Conservation (phyloP, 208 protist genomes). For the Perkinsela sp. region DNA sequence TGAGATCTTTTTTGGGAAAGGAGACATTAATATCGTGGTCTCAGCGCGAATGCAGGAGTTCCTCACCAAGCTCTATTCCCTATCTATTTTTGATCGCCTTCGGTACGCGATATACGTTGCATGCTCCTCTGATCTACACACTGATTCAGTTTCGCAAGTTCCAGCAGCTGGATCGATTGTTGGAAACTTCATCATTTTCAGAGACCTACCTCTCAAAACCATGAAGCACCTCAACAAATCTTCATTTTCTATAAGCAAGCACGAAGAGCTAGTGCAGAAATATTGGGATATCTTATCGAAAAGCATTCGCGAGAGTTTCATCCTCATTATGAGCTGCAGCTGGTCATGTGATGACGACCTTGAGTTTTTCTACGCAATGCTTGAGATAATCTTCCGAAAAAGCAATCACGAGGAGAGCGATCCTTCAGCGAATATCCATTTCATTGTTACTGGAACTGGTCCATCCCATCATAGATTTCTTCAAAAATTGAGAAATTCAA, state of each 20-base stretch:
- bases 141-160: neutral
- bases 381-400: neutral
- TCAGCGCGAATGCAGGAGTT: neutral
- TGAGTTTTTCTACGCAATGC: neutral
- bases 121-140: neutral
- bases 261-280: neutral
- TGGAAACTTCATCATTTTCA: neutral
- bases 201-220: neutral
- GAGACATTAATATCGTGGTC: neutral
- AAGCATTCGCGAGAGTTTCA: neutral
- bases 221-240: neutral
- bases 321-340: neutral
- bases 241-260: neutral
- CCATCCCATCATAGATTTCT: neutral
- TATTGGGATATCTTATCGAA: no score
- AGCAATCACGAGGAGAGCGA: neutral
- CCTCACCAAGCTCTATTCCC: neutral
- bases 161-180: neutral
- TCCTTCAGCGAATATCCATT: neutral
- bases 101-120: neutral
- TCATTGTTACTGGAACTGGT: neutral
- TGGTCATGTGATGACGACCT: neutral
- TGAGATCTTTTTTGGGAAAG: neutral
- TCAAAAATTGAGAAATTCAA: neutral
- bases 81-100: neutral